These are phyloP conservation scores for Thozetella sp. DNA, from an alignment of 495 filamentous ascomycete genomes.

Conservation along the genomic window DNA sequence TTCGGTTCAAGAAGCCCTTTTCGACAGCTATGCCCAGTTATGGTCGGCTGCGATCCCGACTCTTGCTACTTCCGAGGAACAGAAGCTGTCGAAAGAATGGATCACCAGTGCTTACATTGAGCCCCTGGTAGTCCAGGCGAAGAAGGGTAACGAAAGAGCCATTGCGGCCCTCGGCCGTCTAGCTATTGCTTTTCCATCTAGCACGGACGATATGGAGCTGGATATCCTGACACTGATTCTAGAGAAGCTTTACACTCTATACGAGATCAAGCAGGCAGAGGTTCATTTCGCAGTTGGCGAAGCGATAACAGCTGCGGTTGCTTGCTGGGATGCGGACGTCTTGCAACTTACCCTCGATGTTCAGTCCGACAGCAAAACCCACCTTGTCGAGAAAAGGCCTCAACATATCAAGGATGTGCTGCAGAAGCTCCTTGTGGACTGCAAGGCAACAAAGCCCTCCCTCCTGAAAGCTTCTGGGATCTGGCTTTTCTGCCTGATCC, in stretches of 20 bases:
- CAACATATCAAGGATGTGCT: conserved; percentile 55
- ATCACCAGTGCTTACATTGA: conserved; percentile 44
- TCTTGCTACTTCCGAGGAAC: background rate
- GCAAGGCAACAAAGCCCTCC: conserved; percentile 80
- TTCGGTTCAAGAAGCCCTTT: conserved; percentile 46
- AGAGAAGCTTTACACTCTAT: conserved; percentile 67
- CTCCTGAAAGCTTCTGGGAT: conserved; percentile 87
- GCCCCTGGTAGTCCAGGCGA: conserved; percentile 65
- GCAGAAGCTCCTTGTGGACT: conserved; percentile 72
- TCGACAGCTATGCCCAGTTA: conserved; percentile 72
- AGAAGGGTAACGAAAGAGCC: conserved; percentile 78
- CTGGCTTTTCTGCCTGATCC: conserved; percentile 90
- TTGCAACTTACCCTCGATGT: conserved; percentile 52
- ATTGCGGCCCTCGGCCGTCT: conserved; percentile 75
- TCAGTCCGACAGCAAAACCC: conserved; percentile 27
- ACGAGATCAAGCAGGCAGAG: conserved; percentile 82
- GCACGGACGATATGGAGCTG: conserved; percentile 8
- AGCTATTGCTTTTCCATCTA: conserved; percentile 48
- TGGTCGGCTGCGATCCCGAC: conserved; percentile 61
- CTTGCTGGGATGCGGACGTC: conserved; percentile 72
- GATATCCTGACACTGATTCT: conserved; percentile 48
- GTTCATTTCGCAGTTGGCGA: conserved; percentile 88
- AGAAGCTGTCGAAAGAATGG: background rate
- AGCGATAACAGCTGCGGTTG: conserved; percentile 73
- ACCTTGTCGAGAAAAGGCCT: conserved; percentile 33